phyloP scores from a whole-genome alignment of 345 rosid genomes.

The Lepidium africanum region DNA sequence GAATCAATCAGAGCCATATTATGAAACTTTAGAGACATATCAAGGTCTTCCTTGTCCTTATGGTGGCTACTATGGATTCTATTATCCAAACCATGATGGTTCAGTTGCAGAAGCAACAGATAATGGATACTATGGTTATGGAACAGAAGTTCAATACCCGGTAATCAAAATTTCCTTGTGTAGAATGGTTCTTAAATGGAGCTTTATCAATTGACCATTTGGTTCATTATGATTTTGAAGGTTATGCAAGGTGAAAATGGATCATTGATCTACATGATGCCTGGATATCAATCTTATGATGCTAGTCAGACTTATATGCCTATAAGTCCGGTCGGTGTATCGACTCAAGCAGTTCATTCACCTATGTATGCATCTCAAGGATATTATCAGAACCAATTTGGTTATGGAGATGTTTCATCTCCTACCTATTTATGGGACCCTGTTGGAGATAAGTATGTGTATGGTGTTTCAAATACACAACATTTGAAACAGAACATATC shows the following conservation, averaged over 20 bases:
- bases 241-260: slow-evolving; percentile 48
- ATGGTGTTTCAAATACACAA: slow-evolving; percentile 29
- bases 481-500: slow-evolving; percentile 30
- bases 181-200: not conserved
- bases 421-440: slow-evolving; percentile 34
- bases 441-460: slow-evolving; percentile 26
- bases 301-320: slow-evolving; percentile 29
- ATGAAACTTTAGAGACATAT: slow-evolving; percentile 27
- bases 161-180: slow-evolving; percentile 18
- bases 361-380: slow-evolving; percentile 33
- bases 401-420: slow-evolving; percentile 34
- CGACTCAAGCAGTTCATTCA: slow-evolving; percentile 32
- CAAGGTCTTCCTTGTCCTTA: slow-evolving; percentile 33
- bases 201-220: not conserved
- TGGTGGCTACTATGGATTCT: slow-evolving; percentile 33
- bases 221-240: slow-evolving; percentile 19
- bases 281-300: slow-evolving; percentile 41
- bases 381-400: slow-evolving; percentile 27
- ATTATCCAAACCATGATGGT: slow-evolving; percentile 28
- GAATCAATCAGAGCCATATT: slow-evolving; percentile 29
- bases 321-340: slow-evolving; percentile 21
- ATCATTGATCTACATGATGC: slow-evolving; percentile 38
- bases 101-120: slow-evolving; percentile 27
- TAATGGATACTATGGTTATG: slow-evolving; percentile 38
- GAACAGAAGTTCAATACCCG: slow-evolving; percentile 38